A percentile compares a stretch with the other conserved stretches of the same genome.
These are phyloP conservation scores for Eremomyces bilateralis DNA, from an alignment of 495 filamentous ascomycete genomes.

Conservation along the genomic window DNA sequence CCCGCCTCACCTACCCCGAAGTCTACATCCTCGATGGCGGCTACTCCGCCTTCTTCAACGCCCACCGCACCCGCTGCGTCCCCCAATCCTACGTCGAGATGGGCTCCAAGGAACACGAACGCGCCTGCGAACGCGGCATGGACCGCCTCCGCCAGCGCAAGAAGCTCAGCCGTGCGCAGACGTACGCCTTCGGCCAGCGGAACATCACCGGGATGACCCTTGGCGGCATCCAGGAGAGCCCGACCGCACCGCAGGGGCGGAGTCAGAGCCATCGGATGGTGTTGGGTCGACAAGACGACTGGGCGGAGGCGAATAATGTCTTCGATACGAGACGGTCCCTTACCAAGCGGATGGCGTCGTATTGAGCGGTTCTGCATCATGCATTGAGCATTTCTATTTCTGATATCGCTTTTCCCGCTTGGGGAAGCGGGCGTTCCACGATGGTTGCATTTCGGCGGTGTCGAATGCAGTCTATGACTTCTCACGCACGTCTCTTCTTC, in stretches of 20 bases:
- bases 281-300: background rate
- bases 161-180: slow-evolving; percentile 72
- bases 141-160: slow-evolving; percentile 64
- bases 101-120: slow-evolving; percentile 69
- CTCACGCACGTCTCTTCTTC: too few species aligned
- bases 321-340: slow-evolving; percentile 8
- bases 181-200: slow-evolving; percentile 78
- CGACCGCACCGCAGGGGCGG: slow-evolving; percentile 23
- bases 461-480: too few species aligned
- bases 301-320: slow-evolving; percentile 8
- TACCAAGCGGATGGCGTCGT: slow-evolving; percentile 14
- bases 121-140: slow-evolving; percentile 83
- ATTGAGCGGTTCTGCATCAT: too few species aligned
- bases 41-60: slow-evolving; percentile 75
- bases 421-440: too few species aligned
- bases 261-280: slow-evolving; percentile 1
- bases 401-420: too few species aligned
- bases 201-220: too few species aligned
- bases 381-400: too few species aligned
- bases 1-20: slow-evolving; percentile 76
- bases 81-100: slow-evolving; percentile 95
- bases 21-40: slow-evolving; percentile 94
- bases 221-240: slow-evolving; percentile 53
- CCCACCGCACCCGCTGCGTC: slow-evolving; percentile 57
- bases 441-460: too few species aligned